Conservation (phyloP, 2,329 filamentous ascomycete species). For the Helminthosporium solani region DNA sequence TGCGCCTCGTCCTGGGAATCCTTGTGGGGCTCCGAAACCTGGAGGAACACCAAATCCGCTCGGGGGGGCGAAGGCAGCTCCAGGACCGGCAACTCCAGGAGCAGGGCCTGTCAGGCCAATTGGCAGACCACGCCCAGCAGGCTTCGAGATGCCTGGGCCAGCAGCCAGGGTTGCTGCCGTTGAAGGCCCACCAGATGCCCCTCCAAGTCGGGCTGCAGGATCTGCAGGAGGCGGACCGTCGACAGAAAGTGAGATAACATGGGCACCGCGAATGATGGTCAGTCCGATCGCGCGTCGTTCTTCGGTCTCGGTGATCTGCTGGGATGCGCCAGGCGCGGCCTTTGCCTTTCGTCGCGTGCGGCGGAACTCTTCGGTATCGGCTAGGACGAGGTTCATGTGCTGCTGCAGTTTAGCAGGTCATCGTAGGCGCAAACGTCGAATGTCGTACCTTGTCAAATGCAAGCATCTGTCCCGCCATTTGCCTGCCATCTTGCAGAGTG, state of each 20-base stretch:
- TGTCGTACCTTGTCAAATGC: constrained; percentile 87
- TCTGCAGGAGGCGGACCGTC: constrained; percentile 95
- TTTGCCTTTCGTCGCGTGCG: constrained; percentile 55
- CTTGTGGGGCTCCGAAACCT: constrained; percentile 40
- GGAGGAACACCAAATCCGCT: constrained; percentile 37
- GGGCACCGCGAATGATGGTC: constrained; percentile 89
- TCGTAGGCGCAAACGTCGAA: background rate
- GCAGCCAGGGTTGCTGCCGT: constrained; percentile 66
- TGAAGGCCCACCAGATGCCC: constrained; percentile 63
- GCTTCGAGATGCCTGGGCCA: constrained; percentile 86
- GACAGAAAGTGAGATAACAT: constrained; percentile 92
- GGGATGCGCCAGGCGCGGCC: constrained; percentile 63
- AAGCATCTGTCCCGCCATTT: constrained; percentile 97
- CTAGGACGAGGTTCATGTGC: constrained; percentile 99
- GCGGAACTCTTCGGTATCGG: constrained; percentile 74
- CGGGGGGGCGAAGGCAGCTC: constrained; percentile 59
- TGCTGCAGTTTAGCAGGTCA: constrained; percentile 42
- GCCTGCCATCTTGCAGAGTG: constrained; percentile 89
- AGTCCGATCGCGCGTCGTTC: constrained; percentile 97
- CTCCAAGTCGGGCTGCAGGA: constrained; percentile 83
- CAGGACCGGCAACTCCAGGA: constrained; percentile 79
- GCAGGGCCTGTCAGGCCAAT: constrained; percentile 86
- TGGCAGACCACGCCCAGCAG: constrained; percentile 81
- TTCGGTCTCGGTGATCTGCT: constrained; percentile 77
- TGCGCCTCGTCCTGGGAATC: constrained; percentile 37